Evolutionary conservation across 805 yeast species (phyloP), one percentile per base, ranked within the genome.

Genomic region (Kuraishia piskuri): DNA sequence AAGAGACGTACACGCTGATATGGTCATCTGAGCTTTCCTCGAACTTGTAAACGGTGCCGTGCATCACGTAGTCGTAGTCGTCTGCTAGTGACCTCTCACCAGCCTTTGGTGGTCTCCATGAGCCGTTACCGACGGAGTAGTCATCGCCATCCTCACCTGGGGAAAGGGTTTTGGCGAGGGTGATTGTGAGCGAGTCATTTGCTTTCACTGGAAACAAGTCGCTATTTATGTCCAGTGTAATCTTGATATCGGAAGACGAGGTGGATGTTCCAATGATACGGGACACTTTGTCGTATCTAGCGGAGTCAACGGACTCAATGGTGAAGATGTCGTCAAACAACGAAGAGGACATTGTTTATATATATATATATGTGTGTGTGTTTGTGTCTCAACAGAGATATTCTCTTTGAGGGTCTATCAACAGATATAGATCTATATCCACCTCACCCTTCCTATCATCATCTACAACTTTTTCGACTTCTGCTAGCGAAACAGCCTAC

Each of bases 51-150:
- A 94, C 96, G 6, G 96, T 90, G 53, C 99, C 99, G 68, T 91
- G 84, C 98, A 94, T 92, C 59, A 94, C 98, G 63, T 94, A 94
- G 69, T 92, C 98, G 73, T 90, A 92, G 66, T 94, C 98, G 68
- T 92, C 97, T 59, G 97, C 96, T 63, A 92, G 77, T 5, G 95
- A 80, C 64, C 86, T 80, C 60, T 90, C 96, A 55, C 85, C 88
- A 12, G 87, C 79, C 69, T 80, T 87, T 48, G 96, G 96, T 8
- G 88, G 90, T 67, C 90, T 79, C 91, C 92, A 86, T 23, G 87
- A 80, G 20, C 86, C 85, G 46, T 63, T 66, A 59, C 82, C 75
- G 14, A 74, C 61, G 68, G 77, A 66, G 63, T 73, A 76, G 56
- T 73, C 57, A 40, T 79, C 79, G 49, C 74, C 74, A 37, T 78